Percentiles rank a stretch among this genome's conserved stretches.
Evolutionary conservation across 345 rosid genomes (phyloP).

Genomic region (Eucalyptus rudis): DNA sequence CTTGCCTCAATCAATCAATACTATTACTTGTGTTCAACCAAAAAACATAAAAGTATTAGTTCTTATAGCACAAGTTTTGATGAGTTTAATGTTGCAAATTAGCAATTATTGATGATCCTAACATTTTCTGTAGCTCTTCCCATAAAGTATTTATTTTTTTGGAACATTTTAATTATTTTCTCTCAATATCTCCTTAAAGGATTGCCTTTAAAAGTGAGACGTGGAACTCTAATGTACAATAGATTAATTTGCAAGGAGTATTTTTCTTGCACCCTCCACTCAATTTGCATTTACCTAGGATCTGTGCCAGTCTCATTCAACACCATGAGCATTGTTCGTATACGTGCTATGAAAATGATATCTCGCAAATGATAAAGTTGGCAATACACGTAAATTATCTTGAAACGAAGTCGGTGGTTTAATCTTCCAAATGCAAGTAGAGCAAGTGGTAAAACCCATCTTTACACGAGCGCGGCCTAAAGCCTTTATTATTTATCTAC

Average conservation of each 20-base stretch:
- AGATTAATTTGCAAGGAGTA: neutral
- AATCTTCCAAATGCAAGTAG: neutral
- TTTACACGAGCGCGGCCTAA: neutral
- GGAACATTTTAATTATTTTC: no score
- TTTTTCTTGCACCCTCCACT: neutral
- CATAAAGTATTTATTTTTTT: no score
- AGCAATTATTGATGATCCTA: neutral
- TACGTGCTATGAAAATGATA: no score
- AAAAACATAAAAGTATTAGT: neutral
- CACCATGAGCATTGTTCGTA: no score
- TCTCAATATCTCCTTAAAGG: no score
- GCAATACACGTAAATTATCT: neutral
- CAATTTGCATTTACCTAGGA: neutral
- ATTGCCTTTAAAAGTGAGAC: neutral
- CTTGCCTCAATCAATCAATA: neutral
- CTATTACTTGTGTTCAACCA: neutral
- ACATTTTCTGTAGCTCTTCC: neutral
- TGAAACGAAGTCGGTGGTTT: neutral
- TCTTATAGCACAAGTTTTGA: neutral
- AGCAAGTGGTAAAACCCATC: neutral
- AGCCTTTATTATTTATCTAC: neutral
- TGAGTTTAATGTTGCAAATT: neutral
- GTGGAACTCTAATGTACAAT: neutral
- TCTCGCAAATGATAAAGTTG: neutral
- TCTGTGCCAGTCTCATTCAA: neutral